Evolutionary conservation across 495 filamentous ascomycete genomes (phyloP), one percentile per base, ranked within the genome.

Genomic region (Hamigera avellanea): DNA sequence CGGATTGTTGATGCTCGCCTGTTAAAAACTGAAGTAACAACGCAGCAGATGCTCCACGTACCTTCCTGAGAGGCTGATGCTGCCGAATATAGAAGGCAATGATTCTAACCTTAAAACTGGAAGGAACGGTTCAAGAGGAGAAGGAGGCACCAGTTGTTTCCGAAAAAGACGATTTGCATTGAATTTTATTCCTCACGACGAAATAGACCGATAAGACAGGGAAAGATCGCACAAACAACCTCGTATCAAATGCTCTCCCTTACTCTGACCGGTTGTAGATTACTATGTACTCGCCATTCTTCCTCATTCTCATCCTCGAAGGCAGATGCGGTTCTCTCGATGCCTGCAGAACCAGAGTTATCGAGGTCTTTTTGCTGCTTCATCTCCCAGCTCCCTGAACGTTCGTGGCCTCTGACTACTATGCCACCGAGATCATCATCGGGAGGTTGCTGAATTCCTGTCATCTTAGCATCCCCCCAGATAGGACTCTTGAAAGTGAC

Each of bases 321-420:
- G 10, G 48, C 36, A 9, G 41, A 47, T 32, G 15, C 23, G 2
- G 33, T n/a, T 15, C 26, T 27, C 12, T 37, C 33, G 9, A 28
- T 19, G 4, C 26, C 32, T 17, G 26, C 23, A 23, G 40, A 30
- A 32, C 15, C 19, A 16, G 38, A 14, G 10, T 18, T 8, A 13
- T 33, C 32, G 40, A 41, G 13, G 38, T 47, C 25, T 12, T 33
- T 48, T 9, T 48, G 54, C 25, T 67, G 48, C 8, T 43, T 53
- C 57, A 73, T 53, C 28, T 75, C 71, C 71, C 71, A 75, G 41
- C 67, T 72, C 9, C 67, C 70, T 3, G 59, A 44, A 27, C 69
- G 52, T 41, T 72, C 67, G 33, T 72, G 57, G 6, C 61, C 59
- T 8, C 53, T 54, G 2, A 45, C 52, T 23, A 54, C 33, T 13